Base-by-base conservation (phyloP, 306 rosid species). In the Acmispon strigosus region DNA sequence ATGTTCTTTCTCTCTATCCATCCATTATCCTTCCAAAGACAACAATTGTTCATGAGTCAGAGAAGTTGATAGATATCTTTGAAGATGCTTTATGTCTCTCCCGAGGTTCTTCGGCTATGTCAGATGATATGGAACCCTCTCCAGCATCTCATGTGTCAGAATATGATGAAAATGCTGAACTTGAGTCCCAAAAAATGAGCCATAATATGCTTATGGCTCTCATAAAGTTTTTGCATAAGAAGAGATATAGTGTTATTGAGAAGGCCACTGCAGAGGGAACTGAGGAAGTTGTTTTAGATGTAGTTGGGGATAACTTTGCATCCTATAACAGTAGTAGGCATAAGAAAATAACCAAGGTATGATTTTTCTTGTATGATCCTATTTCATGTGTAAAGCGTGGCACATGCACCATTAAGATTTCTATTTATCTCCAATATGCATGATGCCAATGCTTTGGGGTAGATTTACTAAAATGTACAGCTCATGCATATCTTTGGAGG, bases 151-250 rank as follows among this genome's bases (percentile, higher is more conserved):
- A 87, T 41, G 63, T 83, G 52, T 69, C 62, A 49, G 97, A 89
- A 77, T 80, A 78, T 61, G 96, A 91, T 72, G 96, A 90, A 74
- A 76, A 48, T 61, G 75, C 84, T 44, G 82, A 88, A 65, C 86
- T 91, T 53, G 91, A 91, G 79, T 89, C 97, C 52, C 87, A 89
- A 79, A 95, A 95, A 79, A 82, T 86, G 83, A 91, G 79, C 81
- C 97, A 95, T 74, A 95, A 95, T 74, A 89, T 86, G 84, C 97
- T 95, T 75, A 95, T 95, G 99, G 97, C 99, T 83, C 96, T 95
- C 72, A 77, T 95, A 61, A 95, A 95, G 80, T 89, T 75, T 79
- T 78, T 95, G 67, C 99, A 95, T 81, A 95, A 87, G 87, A 95
- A 87, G 76, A 86, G 99, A 78, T 81, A 42, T 64, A 57, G 82